These are phyloP conservation scores for Nyctanthes arbortristis DNA, from an alignment of 257 asterid genomes.

Conservation along the genomic window DNA sequence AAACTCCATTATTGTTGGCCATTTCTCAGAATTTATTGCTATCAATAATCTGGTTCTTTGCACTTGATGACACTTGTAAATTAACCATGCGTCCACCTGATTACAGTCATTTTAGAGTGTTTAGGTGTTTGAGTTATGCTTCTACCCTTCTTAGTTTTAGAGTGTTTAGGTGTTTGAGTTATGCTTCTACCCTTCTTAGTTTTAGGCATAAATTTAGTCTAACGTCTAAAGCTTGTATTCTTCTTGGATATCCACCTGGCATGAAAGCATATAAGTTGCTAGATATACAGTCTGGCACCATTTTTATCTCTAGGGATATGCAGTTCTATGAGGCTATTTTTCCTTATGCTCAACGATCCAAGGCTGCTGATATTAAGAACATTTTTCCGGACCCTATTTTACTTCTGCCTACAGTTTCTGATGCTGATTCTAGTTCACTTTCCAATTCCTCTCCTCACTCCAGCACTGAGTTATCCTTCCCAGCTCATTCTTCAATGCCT, in stretches of 20 bases:
- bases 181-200: neutral
- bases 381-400: neutral
- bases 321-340: neutral
- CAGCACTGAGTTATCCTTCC: too few relatives aligned
- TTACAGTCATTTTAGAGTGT: neutral
- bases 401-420: too few relatives aligned
- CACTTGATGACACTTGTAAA: too few relatives aligned
- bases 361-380: neutral
- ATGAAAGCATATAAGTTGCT: neutral
- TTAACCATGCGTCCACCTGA: too few relatives aligned
- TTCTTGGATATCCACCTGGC: neutral
- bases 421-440: too few relatives aligned
- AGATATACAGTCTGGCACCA: neutral
- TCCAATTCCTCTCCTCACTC: too few relatives aligned
- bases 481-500: too few relatives aligned
- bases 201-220: neutral
- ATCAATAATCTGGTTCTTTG: too few relatives aligned
- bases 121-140: neutral
- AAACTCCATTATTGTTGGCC: too few relatives aligned
- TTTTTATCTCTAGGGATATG: neutral
- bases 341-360: neutral
- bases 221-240: neutral
- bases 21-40: too few relatives aligned
- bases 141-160: neutral
- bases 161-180: neutral